A percentile compares a stretch with the other conserved stretches of the same genome.
phyloP scores from a whole-genome alignment of 331 rosid genomes.

The Quercus lobata region DNA sequence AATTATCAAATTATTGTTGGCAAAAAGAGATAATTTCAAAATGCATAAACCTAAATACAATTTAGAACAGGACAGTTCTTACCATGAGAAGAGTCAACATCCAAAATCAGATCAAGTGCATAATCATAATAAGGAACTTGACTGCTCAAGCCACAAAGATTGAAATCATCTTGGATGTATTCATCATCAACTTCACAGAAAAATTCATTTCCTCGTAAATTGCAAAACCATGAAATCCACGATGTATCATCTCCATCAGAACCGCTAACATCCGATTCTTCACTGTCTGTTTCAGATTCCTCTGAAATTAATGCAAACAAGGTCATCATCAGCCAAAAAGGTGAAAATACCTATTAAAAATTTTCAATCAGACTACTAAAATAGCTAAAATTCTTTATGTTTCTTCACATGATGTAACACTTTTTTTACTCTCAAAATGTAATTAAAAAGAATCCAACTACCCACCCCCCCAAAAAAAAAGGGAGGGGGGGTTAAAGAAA shows the following conservation, averaged over 20 bases:
- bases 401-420: neutral
- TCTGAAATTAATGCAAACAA: constrained; percentile 40
- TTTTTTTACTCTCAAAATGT: neutral
- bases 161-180: constrained; percentile 84
- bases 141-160: constrained; percentile 85
- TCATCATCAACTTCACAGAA: constrained; percentile 89
- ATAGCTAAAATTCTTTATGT: neutral
- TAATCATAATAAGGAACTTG: constrained; percentile 91
- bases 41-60: neutral
- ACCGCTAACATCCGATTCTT: constrained; percentile 79
- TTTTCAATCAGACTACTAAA: neutral
- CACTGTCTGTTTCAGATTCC: constrained; percentile 77
- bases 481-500: too few relatives aligned
- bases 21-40: neutral
- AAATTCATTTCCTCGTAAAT: constrained; percentile 81
- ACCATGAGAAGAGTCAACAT: constrained; percentile 82
- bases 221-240: constrained; percentile 95
- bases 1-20: neutral
- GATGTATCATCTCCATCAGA: constrained; percentile 85
- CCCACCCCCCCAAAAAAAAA: neutral
- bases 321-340: neutral
- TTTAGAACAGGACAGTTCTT: constrained; percentile 10
- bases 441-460: neutral
- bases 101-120: constrained; percentile 86
- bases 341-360: neutral